phyloP scores from a whole-genome alignment of 2,329 filamentous ascomycete genomes.

The Aureobasidium sp. region DNA sequence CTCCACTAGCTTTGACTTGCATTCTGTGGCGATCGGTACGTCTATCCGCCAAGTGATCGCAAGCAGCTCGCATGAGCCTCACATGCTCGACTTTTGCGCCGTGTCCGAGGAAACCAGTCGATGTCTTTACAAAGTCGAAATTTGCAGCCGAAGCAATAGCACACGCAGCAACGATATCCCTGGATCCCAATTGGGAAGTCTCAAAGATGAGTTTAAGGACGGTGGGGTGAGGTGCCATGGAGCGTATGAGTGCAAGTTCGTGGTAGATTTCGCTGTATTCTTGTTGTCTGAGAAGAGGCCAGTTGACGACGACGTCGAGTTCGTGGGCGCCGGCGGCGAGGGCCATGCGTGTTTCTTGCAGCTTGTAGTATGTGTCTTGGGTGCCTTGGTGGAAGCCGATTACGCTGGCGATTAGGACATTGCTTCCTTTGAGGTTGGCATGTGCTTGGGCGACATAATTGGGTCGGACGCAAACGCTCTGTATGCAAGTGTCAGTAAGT shows the following conservation, averaged over 20 bases:
- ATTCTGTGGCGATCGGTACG: slow-evolving; percentile 24
- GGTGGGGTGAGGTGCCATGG: slow-evolving; percentile 34
- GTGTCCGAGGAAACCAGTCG: slow-evolving; percentile 49
- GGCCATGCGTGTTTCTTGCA: slow-evolving; percentile 43
- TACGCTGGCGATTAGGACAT: slow-evolving; percentile 48
- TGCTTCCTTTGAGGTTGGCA: slow-evolving; percentile 38
- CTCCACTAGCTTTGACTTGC: slow-evolving; percentile 52
- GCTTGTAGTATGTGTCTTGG: slow-evolving; percentile 41
- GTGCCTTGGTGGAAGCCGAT: slow-evolving; percentile 54
- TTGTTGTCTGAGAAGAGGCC: slow-evolving; percentile 32
- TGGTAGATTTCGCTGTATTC: slow-evolving; percentile 43
- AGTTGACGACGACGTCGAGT: slow-evolving; percentile 53
- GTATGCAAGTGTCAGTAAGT: slow-evolving; percentile 13
- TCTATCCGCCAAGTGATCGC: slow-evolving; percentile 27
- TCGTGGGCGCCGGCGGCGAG: slow-evolving; percentile 45
- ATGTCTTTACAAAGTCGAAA: slow-evolving; percentile 53
- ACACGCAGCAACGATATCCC: slow-evolving; percentile 46
- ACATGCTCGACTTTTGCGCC: slow-evolving; percentile 47
- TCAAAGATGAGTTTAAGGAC: slow-evolving; percentile 52
- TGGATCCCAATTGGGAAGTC: slow-evolving; percentile 42
- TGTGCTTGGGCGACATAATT: slow-evolving; percentile 44
- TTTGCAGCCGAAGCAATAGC: slow-evolving; percentile 44
- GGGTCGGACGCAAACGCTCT: slow-evolving; percentile 50
- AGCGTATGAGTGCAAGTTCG: slow-evolving; percentile 45
- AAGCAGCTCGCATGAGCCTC: slow-evolving; percentile 44